Evolutionary conservation across 2,329 filamentous ascomycete genomes (phyloP), one percentile per base, ranked within the genome.

Genomic region (Rhinocladiella mackenziei): DNA sequence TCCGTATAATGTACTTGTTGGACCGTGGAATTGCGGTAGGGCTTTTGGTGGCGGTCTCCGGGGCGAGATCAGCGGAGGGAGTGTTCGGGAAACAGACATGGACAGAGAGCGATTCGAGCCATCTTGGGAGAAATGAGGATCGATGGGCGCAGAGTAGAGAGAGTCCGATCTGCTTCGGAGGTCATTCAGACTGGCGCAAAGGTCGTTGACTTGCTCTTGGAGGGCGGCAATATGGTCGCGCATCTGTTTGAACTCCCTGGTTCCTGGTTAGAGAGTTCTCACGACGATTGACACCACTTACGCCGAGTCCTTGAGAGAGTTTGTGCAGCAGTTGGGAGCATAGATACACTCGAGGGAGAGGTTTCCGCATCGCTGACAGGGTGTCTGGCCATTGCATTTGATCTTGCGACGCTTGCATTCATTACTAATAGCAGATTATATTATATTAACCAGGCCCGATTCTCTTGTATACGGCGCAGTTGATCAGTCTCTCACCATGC

Each of bases 261-360:
- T 14, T 8, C n/a, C 26, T 18, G 10, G 43, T 48, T 25, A 43
- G 23, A 33, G 13, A 25, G 26, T n/a, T 22, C 14, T 18, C 14
- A 26, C 4, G n/a, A 9, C 8, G 15, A 14, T 23, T 25, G 15
- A 9, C 31, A 23, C 4, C 14, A 61, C 72, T 48, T 63, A 76
- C 71, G 94, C 86, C 34, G 88, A 89, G 59, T 96, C 89, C 65
- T 91, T 92, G 74, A 95, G 89, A 64, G 79, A 88, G 70, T 80
- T 89, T 51, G 66, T 72, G 63, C 79, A 82, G 68, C 80, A 83
- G 58, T 83, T 83, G 4, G 79, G 78, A 48, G 78, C 76, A 67
- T 83, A 83, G 46, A 78, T 65, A 59, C 71, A 83, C 59, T 81
- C 78, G 47, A 83, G 69, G 45, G 71, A 74, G 43, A 83, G 68